Percentiles rank a stretch among this genome's conserved stretches.
Evolutionary conservation across 2,329 filamentous ascomycete species (phyloP).

Genomic region (Claviceps sorghi): DNA sequence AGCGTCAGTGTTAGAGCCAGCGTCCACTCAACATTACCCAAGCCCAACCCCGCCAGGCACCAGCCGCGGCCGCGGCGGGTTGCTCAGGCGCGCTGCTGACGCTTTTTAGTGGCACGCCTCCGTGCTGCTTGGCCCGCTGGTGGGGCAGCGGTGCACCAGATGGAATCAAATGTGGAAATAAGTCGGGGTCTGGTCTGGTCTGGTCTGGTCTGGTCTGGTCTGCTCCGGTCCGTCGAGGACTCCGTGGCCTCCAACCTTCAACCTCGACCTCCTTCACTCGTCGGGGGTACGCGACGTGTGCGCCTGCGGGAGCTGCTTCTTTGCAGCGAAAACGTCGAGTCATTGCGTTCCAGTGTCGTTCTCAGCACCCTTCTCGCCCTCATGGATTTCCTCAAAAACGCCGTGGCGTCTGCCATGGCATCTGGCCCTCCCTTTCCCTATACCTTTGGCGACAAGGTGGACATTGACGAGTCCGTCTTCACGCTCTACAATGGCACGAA

Average conservation of each 20-base stretch:
- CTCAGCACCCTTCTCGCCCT: background rate
- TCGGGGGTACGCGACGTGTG: background rate
- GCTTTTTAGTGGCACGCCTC: too few relatives aligned
- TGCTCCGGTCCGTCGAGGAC: too few relatives aligned
- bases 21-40: too few relatives aligned
- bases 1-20: too few relatives aligned
- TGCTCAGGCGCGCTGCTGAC: background rate
- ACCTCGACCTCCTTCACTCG: background rate
- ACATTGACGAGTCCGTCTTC: conserved; percentile 90
- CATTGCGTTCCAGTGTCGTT: background rate
- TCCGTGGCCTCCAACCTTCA: too few relatives aligned
- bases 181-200: too few relatives aligned
- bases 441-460: conserved; percentile 80
- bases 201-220: too few relatives aligned
- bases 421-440: conserved; percentile 90
- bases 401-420: conserved; percentile 89
- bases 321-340: background rate
- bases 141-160: too few relatives aligned
- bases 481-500: conserved; percentile 89
- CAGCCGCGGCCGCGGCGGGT: too few relatives aligned
- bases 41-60: too few relatives aligned
- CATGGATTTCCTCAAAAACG: conserved; percentile 98
- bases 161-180: too few relatives aligned
- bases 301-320: background rate
- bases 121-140: too few relatives aligned